Conservation (phyloP, 2,329 filamentous ascomycete genomes). For the Colletotrichum viniferum region DNA sequence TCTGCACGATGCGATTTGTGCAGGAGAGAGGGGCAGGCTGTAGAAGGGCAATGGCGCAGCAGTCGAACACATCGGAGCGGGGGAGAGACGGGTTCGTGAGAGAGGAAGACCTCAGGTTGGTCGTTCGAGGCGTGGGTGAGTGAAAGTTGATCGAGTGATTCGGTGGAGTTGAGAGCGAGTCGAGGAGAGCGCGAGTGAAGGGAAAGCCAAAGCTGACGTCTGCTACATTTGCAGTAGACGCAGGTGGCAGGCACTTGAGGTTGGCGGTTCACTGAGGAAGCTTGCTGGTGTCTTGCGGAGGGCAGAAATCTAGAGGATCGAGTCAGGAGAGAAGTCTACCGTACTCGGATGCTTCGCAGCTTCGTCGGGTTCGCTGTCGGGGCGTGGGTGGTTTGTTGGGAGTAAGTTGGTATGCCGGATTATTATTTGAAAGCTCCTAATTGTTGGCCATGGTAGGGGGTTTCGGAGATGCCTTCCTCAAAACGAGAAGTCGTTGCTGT, state of each 20-base stretch:
- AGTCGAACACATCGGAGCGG: slow-evolving; percentile 30
- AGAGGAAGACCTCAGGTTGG: neutral
- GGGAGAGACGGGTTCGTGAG: neutral
- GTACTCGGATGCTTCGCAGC: neutral
- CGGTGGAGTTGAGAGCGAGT: neutral
- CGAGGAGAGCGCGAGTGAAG: neutral
- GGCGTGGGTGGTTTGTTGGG: neutral
- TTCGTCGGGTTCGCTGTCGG: neutral
- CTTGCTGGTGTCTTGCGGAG: neutral
- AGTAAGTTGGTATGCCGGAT: neutral
- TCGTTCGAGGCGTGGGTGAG: neutral
- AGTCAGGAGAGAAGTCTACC: neutral
- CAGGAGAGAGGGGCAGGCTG: slow-evolving; percentile 21
- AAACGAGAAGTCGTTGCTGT: neutral
- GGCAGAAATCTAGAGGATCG: neutral
- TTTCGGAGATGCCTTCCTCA: neutral
- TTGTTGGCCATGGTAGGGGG: slow-evolving; percentile 8
- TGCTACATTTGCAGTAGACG: slow-evolving; percentile 4
- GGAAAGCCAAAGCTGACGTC: neutral
- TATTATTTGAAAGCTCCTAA: neutral
- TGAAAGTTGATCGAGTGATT: neutral
- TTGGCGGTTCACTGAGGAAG: neutral
- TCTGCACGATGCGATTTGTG: slow-evolving; percentile 9
- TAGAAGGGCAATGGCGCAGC: slow-evolving; percentile 19
- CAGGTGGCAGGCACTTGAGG: neutral